These are phyloP conservation scores for Colletotrichum sp. DNA, from an alignment of 2,329 filamentous ascomycete species.

Conservation along the genomic window DNA sequence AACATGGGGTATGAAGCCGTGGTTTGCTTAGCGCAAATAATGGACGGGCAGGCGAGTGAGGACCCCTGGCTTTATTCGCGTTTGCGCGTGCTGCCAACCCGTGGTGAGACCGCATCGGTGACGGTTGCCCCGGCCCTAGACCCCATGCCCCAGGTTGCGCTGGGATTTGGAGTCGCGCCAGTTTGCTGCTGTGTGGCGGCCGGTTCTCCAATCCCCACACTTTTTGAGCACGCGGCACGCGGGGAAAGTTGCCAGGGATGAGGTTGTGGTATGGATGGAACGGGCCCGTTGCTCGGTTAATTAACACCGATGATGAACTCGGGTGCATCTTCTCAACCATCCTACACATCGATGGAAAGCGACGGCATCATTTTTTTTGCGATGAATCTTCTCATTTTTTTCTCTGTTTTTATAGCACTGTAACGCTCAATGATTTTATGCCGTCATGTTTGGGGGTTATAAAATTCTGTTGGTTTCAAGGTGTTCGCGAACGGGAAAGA, in stretches of 20 bases:
- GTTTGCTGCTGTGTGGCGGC: not conserved
- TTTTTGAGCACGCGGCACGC: conserved; percentile 11
- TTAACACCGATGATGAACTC: not conserved
- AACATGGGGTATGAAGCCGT: not conserved
- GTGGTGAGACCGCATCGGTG: conserved; percentile 5
- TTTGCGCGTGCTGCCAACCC: not conserved
- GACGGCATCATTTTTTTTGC: not conserved
- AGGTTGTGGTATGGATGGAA: not conserved
- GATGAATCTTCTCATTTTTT: too few relatives aligned
- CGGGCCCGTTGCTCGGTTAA: conserved; percentile 1
- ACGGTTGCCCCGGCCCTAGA: conserved; percentile 13
- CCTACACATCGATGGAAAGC: not conserved
- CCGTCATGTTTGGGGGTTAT: not conserved
- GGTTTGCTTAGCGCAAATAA: not conserved
- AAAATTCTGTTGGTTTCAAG: not conserved
- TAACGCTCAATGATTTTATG: too few relatives aligned
- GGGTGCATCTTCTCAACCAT: not conserved
- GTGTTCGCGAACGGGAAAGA: not conserved
- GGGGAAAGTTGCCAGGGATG: conserved; percentile 11
- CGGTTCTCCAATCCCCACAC: conserved; percentile 13
- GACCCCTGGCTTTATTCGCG: not conserved
- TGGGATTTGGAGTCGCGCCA: not conserved
- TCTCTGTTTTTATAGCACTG: too few relatives aligned
- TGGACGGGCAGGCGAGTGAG: not conserved
- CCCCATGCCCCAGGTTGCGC: conserved; percentile 10